These are phyloP conservation scores for Cryptococcus sp. DNA, from an alignment of 1,284 basidiomycete genomes.

Conservation along the genomic window DNA sequence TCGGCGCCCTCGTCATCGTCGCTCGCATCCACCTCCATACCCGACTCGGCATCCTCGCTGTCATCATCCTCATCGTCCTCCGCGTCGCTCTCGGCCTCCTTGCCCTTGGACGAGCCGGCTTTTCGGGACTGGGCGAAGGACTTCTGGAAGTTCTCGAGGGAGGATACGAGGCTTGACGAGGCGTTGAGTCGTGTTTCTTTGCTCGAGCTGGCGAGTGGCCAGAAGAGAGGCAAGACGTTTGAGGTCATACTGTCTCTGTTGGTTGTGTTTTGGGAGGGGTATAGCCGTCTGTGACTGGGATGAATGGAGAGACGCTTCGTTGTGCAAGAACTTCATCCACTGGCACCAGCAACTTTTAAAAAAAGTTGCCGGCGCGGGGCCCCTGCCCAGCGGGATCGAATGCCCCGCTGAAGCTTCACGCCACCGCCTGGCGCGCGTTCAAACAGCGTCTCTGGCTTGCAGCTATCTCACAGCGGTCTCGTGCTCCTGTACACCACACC, in stretches of 20 bases:
- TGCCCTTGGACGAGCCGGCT: slow-evolving; percentile 3
- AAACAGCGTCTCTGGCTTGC: too few relatives aligned
- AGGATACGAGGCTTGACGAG: slow-evolving; percentile 74
- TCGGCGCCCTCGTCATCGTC: slow-evolving; percentile 53
- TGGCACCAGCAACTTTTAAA: slow-evolving; percentile 1
- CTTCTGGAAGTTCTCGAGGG: slow-evolving; percentile 77
- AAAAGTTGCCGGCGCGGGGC: not conserved
- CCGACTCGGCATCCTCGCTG: slow-evolving; percentile 55
- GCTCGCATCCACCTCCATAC: slow-evolving; percentile 46
- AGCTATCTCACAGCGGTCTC: too few relatives aligned
- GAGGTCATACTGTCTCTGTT: slow-evolving; percentile 32
- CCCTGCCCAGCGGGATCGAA: not conserved
- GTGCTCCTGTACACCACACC: too few relatives aligned
- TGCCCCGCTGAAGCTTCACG: not conserved
- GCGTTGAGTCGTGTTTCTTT: slow-evolving; percentile 78
- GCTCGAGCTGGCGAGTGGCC: slow-evolving; percentile 81
- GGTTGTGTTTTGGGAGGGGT: not conserved
- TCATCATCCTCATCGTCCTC: slow-evolving; percentile 55
- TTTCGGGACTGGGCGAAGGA: slow-evolving; percentile 52
- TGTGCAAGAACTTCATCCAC: not conserved
- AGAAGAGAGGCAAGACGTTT: slow-evolving; percentile 75
- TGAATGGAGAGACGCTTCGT: not conserved
- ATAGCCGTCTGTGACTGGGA: not conserved
- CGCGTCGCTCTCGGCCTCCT: slow-evolving; percentile 37
- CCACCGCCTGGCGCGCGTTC: not conserved